phyloP scores from a whole-genome alignment of 305 asterid genomes.

The Solanum hybrid region DNA sequence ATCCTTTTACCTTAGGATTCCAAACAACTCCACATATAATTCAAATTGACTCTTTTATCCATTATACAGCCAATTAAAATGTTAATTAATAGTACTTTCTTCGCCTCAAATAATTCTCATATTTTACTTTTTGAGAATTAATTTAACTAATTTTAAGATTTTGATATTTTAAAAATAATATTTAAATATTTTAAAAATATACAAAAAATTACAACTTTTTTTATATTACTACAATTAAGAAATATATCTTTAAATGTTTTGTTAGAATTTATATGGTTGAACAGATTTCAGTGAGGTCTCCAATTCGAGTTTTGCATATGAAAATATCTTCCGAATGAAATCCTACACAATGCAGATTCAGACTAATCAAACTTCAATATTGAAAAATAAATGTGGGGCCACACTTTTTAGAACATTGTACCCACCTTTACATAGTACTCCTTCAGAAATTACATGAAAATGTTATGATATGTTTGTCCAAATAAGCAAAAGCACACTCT shows the following conservation, averaged over 20 bases:
- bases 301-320: not conserved
- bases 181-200: not conserved
- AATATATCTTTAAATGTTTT: not conserved
- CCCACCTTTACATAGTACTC: too few relatives aligned
- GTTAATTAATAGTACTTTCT: not conserved
- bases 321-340: rapidly evolving
- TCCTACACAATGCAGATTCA: too few relatives aligned
- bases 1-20: not conserved
- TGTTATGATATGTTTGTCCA: not conserved
- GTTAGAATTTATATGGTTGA: not conserved
- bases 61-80: not conserved
- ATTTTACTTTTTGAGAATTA: not conserved
- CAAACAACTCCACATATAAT: not conserved
- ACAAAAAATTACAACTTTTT: not conserved
- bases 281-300: not conserved
- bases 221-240: not conserved
- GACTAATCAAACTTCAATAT: too few relatives aligned
- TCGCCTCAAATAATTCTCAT: not conserved
- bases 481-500: not conserved
- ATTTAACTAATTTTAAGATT: not conserved
- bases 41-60: not conserved
- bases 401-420: too few relatives aligned
- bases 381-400: too few relatives aligned
- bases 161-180: not conserved
- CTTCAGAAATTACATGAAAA: too few relatives aligned